Base-by-base conservation (phyloP, 192 early-diverging fungal species). In the Rhizoclosmatium sp. region DNA sequence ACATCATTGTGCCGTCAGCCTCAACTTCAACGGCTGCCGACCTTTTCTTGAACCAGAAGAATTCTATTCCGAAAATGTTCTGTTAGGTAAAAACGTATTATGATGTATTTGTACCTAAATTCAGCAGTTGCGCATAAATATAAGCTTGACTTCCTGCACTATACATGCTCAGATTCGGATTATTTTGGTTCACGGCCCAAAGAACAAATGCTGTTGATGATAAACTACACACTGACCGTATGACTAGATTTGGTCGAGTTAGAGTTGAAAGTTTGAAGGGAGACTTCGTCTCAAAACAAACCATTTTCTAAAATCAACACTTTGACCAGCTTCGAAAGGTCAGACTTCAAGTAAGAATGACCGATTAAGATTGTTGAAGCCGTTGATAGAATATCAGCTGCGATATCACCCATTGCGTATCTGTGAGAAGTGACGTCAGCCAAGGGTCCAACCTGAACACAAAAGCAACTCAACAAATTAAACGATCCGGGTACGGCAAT, bases 251-350 rank as follows among this genome's bases (percentile, higher is more conserved):
- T 9, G 7, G 54, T 14, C 54, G 54, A 9, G 54, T 56, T 56
- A 56, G 54, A 56, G 19, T 56, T 31, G 31, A 56, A 56, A 31
- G 31, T 31, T 31, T 31, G 31, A 31, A 31, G 31, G 31, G 31
- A 31, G 31, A 31, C 0, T 31, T 31, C 0, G 31, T 31, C 31
- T 31, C 10, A 2, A 46, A 3, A 69, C 42, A 3, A 1, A 69
- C 67, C 67, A 49, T 69, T 69, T 31, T 69, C 67, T 40, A 47
- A 3, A 14, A 69, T 39, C 47, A 69, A 69, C 1, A 69, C 47
- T 2, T 10, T 7, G 19, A 69, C 14, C 67, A 69, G 42, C 16
- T 69, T 44, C 39, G 19, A 14, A 40, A 69, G 12, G 4, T 69
- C 67, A 10, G 67, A 69, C 47, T 41, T 47, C 3, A 40, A 47